Conservation (phyloP, 2,329 filamentous ascomycete genomes). For the Sarocladium kiliense region DNA sequence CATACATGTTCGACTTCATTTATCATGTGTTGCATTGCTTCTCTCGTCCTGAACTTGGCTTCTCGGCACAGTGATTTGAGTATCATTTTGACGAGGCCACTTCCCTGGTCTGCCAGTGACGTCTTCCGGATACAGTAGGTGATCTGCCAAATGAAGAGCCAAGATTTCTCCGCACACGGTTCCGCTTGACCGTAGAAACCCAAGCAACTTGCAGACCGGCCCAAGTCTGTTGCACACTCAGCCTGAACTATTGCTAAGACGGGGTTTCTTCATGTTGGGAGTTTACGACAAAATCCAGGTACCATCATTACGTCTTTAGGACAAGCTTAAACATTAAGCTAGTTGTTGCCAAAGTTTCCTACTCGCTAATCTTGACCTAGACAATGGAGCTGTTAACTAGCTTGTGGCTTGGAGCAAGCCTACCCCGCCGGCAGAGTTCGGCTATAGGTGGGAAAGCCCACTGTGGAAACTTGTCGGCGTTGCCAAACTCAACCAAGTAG, state of each 20-base stretch:
- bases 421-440: not conserved
- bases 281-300: too few species aligned
- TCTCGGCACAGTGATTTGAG: not conserved
- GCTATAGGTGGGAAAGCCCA: not conserved
- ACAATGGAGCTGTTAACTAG: not conserved
- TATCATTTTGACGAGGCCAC: not conserved
- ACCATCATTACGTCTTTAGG: too few species aligned
- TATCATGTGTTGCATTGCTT: not conserved
- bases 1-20: not conserved
- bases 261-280: too few species aligned
- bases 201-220: too few species aligned
- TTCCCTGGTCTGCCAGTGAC: not conserved
- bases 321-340: too few species aligned
- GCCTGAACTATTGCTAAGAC: too few species aligned
- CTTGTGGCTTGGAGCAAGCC: not conserved
- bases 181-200: not conserved
- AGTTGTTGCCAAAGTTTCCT: too few species aligned
- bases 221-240: too few species aligned
- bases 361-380: not conserved
- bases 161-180: not conserved
- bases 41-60: not conserved
- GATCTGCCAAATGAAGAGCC: not conserved
- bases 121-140: not conserved
- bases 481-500: not conserved
- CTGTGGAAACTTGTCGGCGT: not conserved